Percentiles rank a stretch among this genome's conserved stretches.
phyloP scores from a whole-genome alignment of 192 early-diverging fungal species.

The Podila minutissima region DNA sequence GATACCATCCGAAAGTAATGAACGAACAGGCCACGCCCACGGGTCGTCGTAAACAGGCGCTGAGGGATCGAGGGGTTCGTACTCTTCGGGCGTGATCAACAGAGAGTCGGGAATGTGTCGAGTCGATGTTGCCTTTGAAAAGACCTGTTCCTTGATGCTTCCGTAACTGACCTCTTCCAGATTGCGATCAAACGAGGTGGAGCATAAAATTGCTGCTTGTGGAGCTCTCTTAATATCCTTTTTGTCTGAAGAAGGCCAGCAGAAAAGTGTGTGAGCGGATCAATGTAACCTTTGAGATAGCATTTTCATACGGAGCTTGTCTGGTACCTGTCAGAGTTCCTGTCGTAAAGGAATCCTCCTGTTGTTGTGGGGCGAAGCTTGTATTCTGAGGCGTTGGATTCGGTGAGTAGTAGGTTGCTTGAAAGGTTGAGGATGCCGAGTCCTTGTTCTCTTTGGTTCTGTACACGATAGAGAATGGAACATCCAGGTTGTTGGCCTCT shows the following conservation, averaged over 20 bases:
- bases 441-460: slow-evolving; percentile 21
- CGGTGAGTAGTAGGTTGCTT: slow-evolving; percentile 16
- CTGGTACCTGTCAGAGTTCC: slow-evolving; percentile 14
- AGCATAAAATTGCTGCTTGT: slow-evolving; percentile 31
- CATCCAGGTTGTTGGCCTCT: slow-evolving; percentile 41
- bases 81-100: slow-evolving; percentile 41
- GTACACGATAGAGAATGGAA: slow-evolving; percentile 41
- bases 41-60: slow-evolving; percentile 30
- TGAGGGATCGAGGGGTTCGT: slow-evolving; percentile 30
- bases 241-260: slow-evolving; percentile 25
- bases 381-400: not conserved
- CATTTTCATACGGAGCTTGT: not conserved
- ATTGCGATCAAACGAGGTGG: slow-evolving; percentile 46
- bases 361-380: not conserved
- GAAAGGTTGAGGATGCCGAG: not conserved
- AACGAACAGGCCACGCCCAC: slow-evolving; percentile 46
- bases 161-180: slow-evolving; percentile 21
- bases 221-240: slow-evolving; percentile 17
- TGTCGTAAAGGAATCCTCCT: slow-evolving; percentile 7
- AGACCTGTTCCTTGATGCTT: slow-evolving; percentile 16
- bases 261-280: slow-evolving; percentile 25
- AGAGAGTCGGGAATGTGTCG: slow-evolving; percentile 43
- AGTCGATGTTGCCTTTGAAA: slow-evolving; percentile 30
- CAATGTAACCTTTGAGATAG: slow-evolving; percentile 5
- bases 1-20: slow-evolving; percentile 35